Conservation (phyloP, 768 basidiomycete genomes). For the Tricholoma furcatifolium region DNA sequence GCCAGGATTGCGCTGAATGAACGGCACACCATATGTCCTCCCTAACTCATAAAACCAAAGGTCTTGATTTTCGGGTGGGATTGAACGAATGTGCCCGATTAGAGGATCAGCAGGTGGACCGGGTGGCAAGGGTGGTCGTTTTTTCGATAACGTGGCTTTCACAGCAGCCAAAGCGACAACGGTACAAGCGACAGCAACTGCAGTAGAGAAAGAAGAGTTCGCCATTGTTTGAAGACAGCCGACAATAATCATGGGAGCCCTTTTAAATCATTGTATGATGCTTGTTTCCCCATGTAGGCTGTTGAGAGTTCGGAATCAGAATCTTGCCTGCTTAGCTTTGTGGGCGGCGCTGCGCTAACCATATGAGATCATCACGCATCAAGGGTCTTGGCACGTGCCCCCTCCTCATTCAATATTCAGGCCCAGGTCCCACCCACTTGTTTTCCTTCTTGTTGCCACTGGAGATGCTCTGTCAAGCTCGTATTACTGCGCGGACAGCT, state of each 20-base stretch:
- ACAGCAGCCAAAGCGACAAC: neutral
- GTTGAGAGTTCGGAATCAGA: too few species aligned
- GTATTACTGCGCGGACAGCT: neutral
- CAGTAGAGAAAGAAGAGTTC: neutral
- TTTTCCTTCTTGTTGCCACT: neutral
- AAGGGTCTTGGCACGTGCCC: too few species aligned
- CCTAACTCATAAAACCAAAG: conserved; percentile 29
- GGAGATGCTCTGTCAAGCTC: neutral
- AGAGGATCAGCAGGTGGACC: conserved; percentile 36
- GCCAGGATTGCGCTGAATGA: neutral
- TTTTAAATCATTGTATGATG: too few species aligned
- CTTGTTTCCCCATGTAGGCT: too few species aligned
- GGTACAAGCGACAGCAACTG: neutral
- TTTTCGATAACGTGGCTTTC: conserved; percentile 1
- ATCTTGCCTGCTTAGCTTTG: too few species aligned
- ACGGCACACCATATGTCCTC: conserved; percentile 33
- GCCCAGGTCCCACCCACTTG: too few species aligned
- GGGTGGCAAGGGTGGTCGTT: conserved; percentile 22
- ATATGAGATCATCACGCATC: too few species aligned
- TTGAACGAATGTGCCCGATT: conserved; percentile 33
- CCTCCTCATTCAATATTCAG: too few species aligned
- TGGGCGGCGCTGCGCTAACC: too few species aligned
- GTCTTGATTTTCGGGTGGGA: conserved; percentile 28
- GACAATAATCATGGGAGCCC: too few species aligned
- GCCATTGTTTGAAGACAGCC: neutral